Conservation (phyloP, 2,329 filamentous ascomycete genomes). For the Penicillium nordicum region DNA sequence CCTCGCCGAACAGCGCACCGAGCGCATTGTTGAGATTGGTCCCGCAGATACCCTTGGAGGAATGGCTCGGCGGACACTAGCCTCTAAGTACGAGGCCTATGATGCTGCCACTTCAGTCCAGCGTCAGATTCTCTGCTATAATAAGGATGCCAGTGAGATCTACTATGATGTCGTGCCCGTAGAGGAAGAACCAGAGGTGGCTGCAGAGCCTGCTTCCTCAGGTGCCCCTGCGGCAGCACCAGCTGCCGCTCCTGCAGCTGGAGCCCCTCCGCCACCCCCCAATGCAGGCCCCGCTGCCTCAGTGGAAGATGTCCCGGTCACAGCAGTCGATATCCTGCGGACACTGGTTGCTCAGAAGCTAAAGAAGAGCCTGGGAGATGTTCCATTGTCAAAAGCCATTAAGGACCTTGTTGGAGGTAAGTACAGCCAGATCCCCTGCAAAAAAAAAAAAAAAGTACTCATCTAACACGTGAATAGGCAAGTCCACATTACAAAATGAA, state of each 20-base stretch:
- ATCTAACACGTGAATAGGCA: conserved; percentile 57
- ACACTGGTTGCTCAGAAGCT: conserved; percentile 92
- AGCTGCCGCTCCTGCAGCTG: conserved; percentile 50
- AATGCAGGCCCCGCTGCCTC: conserved; percentile 82
- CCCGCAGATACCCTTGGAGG: conserved; percentile 94
- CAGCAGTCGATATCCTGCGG: conserved; percentile 84
- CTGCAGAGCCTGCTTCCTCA: conserved; percentile 34
- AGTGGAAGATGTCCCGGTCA: conserved; percentile 80
- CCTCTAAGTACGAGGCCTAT: conserved; percentile 97
- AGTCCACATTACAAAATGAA: conserved; percentile 98
- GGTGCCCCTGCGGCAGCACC: conserved; percentile 39
- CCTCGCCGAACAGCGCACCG: conserved; percentile 89
- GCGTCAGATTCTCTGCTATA: conserved; percentile 97
- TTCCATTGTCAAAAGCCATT: conserved; percentile 93
- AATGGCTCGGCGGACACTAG: conserved; percentile 94
- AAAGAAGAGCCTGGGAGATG: conserved; percentile 86
- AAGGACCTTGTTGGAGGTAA: conserved; percentile 96
- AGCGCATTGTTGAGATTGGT: conserved; percentile 96
- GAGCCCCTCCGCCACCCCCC: conserved; percentile 57
- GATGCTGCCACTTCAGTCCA: conserved; percentile 95
- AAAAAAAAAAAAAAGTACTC: not conserved
- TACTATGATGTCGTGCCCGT: conserved; percentile 98
- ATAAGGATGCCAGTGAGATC: conserved; percentile 98
- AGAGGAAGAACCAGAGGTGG: conserved; percentile 75
- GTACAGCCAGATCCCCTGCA: conserved; percentile 33